These are phyloP conservation scores for Eragrostis nindensis DNA, from an alignment of 176 grass and related monocot genomes.

Conservation along the genomic window DNA sequence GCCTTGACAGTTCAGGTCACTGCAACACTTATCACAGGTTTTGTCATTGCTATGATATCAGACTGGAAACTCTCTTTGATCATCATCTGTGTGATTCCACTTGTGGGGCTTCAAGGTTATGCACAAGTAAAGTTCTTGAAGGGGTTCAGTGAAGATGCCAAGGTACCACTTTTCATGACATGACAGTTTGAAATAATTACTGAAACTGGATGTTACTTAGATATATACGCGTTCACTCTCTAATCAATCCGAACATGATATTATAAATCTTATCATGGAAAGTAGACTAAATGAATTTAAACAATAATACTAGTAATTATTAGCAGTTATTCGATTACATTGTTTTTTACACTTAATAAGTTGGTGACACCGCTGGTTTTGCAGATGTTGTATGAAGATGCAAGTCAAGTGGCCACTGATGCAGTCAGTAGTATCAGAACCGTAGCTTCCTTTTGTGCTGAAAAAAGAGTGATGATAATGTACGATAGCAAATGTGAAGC, in stretches of 20 bases:
- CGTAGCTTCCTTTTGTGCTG: constrained; percentile 74
- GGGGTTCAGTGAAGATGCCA: constrained; percentile 80
- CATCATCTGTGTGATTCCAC: constrained; percentile 65
- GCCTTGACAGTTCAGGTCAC: constrained; percentile 57
- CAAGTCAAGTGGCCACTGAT: constrained; percentile 83
- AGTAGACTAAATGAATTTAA: background rate
- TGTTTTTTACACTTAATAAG: constrained; percentile 10
- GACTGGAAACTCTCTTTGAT: constrained; percentile 79
- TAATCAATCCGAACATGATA: constrained; percentile 1
- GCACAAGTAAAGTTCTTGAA: constrained; percentile 79
- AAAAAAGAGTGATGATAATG: constrained; percentile 60
- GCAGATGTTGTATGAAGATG: constrained; percentile 81
- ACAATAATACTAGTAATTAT: background rate
- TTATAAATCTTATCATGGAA: background rate
- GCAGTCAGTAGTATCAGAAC: constrained; percentile 78
- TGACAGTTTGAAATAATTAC: constrained; percentile 12
- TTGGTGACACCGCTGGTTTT: constrained; percentile 21
- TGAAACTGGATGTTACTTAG: constrained; percentile 1
- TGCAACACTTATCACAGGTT: constrained; percentile 58
- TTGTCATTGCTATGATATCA: constrained; percentile 66
- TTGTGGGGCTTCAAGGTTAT: constrained; percentile 80
- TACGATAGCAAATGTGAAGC: constrained; percentile 75
- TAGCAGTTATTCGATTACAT: background rate
- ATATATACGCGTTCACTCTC: background rate
- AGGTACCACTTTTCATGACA: constrained; percentile 55